Base-by-base conservation (phyloP, 2,329 filamentous ascomycete genomes). In the Colletotrichum shisoi region DNA sequence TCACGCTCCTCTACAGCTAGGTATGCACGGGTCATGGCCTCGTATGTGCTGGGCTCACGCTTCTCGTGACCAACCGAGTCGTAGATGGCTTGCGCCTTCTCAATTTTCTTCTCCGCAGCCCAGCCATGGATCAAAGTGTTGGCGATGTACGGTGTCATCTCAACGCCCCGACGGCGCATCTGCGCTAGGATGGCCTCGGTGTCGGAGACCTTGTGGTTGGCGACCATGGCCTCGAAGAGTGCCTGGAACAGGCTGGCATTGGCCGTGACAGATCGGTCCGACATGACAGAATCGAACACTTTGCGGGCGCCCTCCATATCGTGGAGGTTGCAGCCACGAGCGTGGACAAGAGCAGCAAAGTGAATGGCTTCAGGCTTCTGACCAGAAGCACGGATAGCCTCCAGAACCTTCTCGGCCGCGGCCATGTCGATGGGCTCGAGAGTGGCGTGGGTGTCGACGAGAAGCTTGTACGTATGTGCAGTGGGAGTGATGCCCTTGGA, bases 41-140 rank as follows among this genome's bases (percentile, higher is more conserved):
- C 95, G 78, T 99, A 99, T 4, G 95, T 99, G 82, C 93, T 97
- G 3, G 95, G 95, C 82, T 99, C 95, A 64, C 95, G 89, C 80
- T 90, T 93, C 62, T 89, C 86, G 34, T 87, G 85, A 9, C 89
- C 87, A 3, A 99, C 89, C n/a, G 86, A 84, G 67, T 91, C 85
- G 76, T 96, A 99, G 69, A 97, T 89, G 27, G 85, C 81, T 74
- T 89, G 88, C 19, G 93, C 92, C 78, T 93, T 94, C 68, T 82
- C 79, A 51, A 98, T 91, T 70, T 96, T 86, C 79, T 91, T 90
- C 76, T 91, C 91, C 15, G 90, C 86, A 24, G 94, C 92, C 94
- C 95, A 99, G 70, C 95, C 95, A 75, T 98, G 94, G 74, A 99
- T 98, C 52, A 99, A 85, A 6, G 94, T 97, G 82, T 99, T 99